Conservation (phyloP, 257 asterid species). For the Solanum pennellii region DNA sequence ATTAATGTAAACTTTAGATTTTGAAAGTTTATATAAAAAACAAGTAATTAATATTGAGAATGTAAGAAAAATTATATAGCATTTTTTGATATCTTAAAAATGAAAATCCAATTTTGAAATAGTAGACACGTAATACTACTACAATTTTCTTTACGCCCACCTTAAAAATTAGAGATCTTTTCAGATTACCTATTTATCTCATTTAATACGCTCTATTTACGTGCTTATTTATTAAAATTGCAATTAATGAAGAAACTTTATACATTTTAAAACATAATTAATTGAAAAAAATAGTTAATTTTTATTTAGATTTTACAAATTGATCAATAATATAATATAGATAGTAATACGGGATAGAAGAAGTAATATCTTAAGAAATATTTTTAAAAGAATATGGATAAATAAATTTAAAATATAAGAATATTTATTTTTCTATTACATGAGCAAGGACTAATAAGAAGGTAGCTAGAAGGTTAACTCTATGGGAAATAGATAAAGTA, state of each 20-base stretch:
- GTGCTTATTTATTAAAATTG: neutral
- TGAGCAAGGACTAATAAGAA: neutral
- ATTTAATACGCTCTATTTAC: neutral
- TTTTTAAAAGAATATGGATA: too few relatives aligned
- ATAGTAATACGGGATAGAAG: too few relatives aligned
- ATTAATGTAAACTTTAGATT: neutral
- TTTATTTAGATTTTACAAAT: too few relatives aligned
- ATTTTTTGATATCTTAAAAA: neutral
- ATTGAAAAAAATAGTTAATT: neutral
- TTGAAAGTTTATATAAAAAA: too few relatives aligned
- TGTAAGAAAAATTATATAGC: neutral
- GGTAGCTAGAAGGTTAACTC: slow-evolving; percentile 28
- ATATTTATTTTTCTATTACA: neutral
- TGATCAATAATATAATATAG: too few relatives aligned
- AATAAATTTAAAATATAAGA: neutral
- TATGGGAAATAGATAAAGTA: neutral
- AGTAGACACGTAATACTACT: neutral
- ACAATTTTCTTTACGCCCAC: too few relatives aligned
- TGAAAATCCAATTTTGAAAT: too few relatives aligned
- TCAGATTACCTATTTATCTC: neutral
- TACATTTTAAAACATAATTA: too few relatives aligned
- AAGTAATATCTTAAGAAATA: too few relatives aligned
- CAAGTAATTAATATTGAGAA: neutral
- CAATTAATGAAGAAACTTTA: neutral
- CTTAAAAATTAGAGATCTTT: too few relatives aligned